Base-by-base conservation (phyloP, 345 rosid genomes). In the Fremontodendron californicum region DNA sequence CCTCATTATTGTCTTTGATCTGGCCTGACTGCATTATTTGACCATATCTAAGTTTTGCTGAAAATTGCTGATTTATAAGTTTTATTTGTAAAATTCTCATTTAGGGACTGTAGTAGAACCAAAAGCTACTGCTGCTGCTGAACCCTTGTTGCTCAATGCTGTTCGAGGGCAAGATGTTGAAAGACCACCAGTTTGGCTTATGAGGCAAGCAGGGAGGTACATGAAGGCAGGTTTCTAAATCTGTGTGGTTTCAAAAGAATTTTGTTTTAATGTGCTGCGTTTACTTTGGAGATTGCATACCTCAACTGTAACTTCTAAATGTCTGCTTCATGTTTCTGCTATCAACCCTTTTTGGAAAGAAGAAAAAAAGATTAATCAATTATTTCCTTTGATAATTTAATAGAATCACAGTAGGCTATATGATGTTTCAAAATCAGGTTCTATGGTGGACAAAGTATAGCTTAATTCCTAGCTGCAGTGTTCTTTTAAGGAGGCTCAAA, bases 191-290 rank as follows among this genome's bases (percentile, higher is more conserved):
- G 98, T 96, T 85, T 96, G 99, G 99, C 98, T 96, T 66, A 96
- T 96, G 98, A 91, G 99, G 84, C 98, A 96, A 87, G 99, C 99
- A 35, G 97, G 99, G 93, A 92, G 99, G 87, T 96, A 94, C 86
- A 96, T 94, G 99, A 96, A 96, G 98, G 99, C 90, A 90, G 85
- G 85, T 88, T 82, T 84, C 82, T 83, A 72, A 76, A 78, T 74
- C 65, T 35, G 42, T 35, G 60, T 46, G 58, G 46, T 77, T 80
- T 51, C 21, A 29, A 27, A 68, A 58, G 71, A 31, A 35, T 1
- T 23, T 79, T 74, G n/a, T n/a, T 16, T 54, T 61, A n/a, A 21
- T 54, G n/a, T 76, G 21, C 31, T 75, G 12, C 54, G 6, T 46
- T 43, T 54, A 0, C 33, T 42, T 63, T 9, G 6, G 37, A 46